Evolutionary conservation across 2,329 filamentous ascomycete genomes (phyloP).

Genomic region (Biscogniauxia marginata): DNA sequence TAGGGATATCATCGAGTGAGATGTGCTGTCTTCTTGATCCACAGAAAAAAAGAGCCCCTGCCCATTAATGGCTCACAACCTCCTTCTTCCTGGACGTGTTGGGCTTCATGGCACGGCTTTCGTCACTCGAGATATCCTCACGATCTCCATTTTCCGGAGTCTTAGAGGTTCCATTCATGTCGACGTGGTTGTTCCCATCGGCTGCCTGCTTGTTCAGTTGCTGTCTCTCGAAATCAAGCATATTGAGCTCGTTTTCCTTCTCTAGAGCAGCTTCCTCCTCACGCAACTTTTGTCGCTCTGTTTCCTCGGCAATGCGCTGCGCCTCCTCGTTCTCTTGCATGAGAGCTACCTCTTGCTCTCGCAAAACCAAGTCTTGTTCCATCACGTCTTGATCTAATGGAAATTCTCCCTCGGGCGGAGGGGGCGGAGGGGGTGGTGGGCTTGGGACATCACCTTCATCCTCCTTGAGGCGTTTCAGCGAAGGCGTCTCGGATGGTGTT

Average conservation of each 20-base stretch:
- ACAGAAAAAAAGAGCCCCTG: background rate
- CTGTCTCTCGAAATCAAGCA: slow-evolving; percentile 35
- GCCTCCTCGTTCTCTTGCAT: slow-evolving; percentile 55
- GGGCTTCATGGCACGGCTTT: slow-evolving; percentile 9
- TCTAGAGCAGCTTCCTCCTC: slow-evolving; percentile 37
- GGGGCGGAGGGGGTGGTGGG: slow-evolving; percentile 45
- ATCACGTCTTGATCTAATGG: slow-evolving; percentile 35
- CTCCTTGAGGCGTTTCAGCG: slow-evolving; percentile 52
- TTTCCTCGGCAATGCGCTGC: slow-evolving; percentile 50
- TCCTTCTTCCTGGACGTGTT: slow-evolving; percentile 20
- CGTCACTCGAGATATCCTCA: slow-evolving; percentile 7
- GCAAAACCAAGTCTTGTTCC: slow-evolving; percentile 45
- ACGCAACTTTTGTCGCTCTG: slow-evolving; percentile 32
- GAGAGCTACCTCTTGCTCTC: slow-evolving; percentile 50
- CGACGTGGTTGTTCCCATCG: slow-evolving; percentile 14
- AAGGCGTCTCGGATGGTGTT: slow-evolving; percentile 56
- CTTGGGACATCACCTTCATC: slow-evolving; percentile 40
- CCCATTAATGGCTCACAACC: slow-evolving; percentile 31
- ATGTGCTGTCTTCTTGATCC: background rate
- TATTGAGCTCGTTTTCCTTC: slow-evolving; percentile 39
- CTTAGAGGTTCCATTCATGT: slow-evolving; percentile 1
- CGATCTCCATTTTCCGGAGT: background rate
- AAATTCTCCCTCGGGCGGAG: slow-evolving; percentile 42
- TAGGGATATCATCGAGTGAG: background rate
- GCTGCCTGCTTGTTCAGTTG: slow-evolving; percentile 29